Evolutionary conservation across 768 basidiomycete genomes (phyloP).

Genomic region (Boletus sp.): DNA sequence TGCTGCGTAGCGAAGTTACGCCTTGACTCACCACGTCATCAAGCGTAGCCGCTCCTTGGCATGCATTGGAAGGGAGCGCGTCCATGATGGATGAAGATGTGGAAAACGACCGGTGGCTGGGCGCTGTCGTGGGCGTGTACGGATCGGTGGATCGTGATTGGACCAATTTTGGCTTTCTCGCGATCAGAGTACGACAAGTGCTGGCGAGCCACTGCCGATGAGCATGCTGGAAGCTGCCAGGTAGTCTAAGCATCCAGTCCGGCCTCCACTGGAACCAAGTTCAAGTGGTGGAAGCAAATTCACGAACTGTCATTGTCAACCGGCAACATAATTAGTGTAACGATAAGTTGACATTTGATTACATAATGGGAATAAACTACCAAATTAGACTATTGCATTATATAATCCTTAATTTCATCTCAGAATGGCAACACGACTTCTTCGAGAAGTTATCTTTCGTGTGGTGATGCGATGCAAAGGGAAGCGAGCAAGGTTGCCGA

Average conservation of each 20-base stretch:
- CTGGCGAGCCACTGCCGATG: background rate
- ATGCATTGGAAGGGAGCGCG: background rate
- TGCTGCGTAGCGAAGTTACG: background rate
- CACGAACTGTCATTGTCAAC: background rate
- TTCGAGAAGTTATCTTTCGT: too few species aligned
- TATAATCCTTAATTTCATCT: too few species aligned
- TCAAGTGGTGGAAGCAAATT: background rate
- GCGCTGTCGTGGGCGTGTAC: background rate
- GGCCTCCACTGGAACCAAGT: background rate
- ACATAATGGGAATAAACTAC: too few species aligned
- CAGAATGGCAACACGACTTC: too few species aligned
- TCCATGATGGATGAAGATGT: slow-evolving; percentile 7
- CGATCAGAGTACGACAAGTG: background rate
- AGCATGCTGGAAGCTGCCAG: background rate
- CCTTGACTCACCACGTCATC: slow-evolving; percentile 21
- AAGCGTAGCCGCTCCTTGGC: slow-evolving; percentile 7
- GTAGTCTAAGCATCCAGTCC: slow-evolving; percentile 8
- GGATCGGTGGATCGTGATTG: background rate
- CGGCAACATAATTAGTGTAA: background rate
- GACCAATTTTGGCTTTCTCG: background rate
- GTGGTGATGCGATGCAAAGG: too few species aligned
- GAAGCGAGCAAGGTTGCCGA: too few species aligned
- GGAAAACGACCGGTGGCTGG: background rate
- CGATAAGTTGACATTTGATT: background rate
- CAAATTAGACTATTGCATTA: too few species aligned